Evolutionary conservation across 2,329 filamentous ascomycete genomes (phyloP), one percentile per base, ranked within the genome.

Genomic region (Ceratocystis huliohia): DNA sequence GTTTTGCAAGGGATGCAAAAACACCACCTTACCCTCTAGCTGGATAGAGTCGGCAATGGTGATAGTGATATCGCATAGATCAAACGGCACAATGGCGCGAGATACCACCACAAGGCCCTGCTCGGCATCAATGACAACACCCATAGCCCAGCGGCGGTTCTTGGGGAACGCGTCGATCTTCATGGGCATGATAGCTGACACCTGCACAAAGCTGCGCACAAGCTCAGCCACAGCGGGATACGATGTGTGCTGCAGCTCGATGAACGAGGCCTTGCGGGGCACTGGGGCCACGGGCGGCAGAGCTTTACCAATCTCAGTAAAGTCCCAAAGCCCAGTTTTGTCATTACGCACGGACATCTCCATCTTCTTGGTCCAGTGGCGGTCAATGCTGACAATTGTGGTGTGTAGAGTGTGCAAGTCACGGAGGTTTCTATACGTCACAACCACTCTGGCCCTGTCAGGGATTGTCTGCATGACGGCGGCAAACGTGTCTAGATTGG

Each of bases 101-200:
- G 94, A 97, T 65, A 97, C 93, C 68, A 97, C 84, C 5, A 99
- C 94, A 20, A 99, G 81, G 20, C 94, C 94, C 78, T 96, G 93
- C 68, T 95, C 91, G 0, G 95, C 94, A 76, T 99, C 94, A 69
- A 99, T 89, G n/a, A 99, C 93, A 46, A 99, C 79, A 48, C 94
- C 94, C 81, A 96, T 96, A 0, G 94, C 94, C 78, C 91, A 94
- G 77, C 96, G 94, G 62, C 91, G 84, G 70, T 94, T 91, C 75
- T 94, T 90, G 5, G 94, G 95, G 74, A 96, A 99, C n/a, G 94
- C 94, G 74, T 99, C 94, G 8, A 99, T 82, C 79, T 97, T 97
- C 69, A 99, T 79, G 0, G 94, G 94, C 87, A 99, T 93, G 28
- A 87, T 89, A 72, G 92, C 96, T 70, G 89, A 88, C 66, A 99